Conservation (phyloP, 495 filamentous ascomycete genomes). For the Aspergillus leporis region DNA sequence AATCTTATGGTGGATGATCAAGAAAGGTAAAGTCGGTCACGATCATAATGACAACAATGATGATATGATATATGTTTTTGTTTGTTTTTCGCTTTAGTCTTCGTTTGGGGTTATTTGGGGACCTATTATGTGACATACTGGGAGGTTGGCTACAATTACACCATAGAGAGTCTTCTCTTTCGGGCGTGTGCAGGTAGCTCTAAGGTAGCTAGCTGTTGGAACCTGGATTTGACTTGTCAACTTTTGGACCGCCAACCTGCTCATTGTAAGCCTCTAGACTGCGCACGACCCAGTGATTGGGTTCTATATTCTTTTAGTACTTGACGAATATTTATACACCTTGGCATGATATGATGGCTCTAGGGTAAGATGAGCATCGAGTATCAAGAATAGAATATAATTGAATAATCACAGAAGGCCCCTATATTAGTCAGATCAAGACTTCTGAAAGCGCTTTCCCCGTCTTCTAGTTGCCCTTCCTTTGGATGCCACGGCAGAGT, state of each 20-base stretch:
- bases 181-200: not conserved
- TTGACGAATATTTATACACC: conserved; percentile 13
- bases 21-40: conserved; percentile 14
- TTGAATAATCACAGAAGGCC: not conserved
- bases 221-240: not conserved
- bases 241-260: not conserved
- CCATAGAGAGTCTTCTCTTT: not conserved
- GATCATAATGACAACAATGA: conserved; percentile 19
- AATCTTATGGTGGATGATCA: not conserved
- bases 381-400: not conserved
- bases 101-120: conserved; percentile 2
- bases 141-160: conserved; percentile 19
- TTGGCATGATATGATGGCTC: not conserved
- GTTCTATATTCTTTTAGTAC: not conserved
- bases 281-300: not conserved
- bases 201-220: not conserved
- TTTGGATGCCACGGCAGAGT: conserved; percentile 31
- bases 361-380: not conserved
- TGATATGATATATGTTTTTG: conserved; percentile 12
- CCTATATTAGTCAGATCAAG: conserved; percentile 16
- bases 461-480: conserved; percentile 27
- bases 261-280: not conserved
- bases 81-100: not conserved
- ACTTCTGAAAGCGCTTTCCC: conserved; percentile 37
- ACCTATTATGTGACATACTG: conserved; percentile 8